Percentiles rank a stretch among this genome's conserved stretches.
phyloP scores from a whole-genome alignment of 2,329 filamentous ascomycete genomes.

The Aspergillus ruber region DNA sequence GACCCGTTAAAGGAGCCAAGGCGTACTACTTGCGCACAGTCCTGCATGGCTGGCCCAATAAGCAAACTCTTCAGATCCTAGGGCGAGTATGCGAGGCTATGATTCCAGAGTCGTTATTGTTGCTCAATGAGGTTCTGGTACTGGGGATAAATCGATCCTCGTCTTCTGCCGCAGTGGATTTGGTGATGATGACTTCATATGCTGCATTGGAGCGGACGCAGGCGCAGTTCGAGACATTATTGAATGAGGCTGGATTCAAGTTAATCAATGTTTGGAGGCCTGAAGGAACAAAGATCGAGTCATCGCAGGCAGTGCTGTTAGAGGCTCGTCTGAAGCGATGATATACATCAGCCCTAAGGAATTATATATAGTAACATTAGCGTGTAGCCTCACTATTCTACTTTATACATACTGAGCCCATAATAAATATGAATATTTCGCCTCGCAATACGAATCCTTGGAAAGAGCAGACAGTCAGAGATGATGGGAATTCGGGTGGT shows the following conservation, averaged over 20 bases:
- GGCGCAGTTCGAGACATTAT: conserved; percentile 14
- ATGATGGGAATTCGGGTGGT: too few species aligned
- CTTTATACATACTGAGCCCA: too few species aligned
- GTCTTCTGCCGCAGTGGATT: conserved; percentile 5
- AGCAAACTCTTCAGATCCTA: conserved; percentile 13
- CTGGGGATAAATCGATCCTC: conserved; percentile 11
- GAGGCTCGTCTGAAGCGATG: too few species aligned
- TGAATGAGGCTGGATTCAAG: conserved; percentile 11
- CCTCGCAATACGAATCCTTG: too few species aligned
- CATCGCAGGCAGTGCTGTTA: too few species aligned
- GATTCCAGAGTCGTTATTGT: conserved; percentile 16
- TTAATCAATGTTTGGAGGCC: not conserved
- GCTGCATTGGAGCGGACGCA: conserved; percentile 14
- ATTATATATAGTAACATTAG: too few species aligned
- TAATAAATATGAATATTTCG: too few species aligned
- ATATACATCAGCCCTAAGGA: too few species aligned
- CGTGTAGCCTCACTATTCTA: too few species aligned
- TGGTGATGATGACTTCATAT: conserved; percentile 14
- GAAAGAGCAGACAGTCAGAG: too few species aligned
- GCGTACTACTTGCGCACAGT: conserved; percentile 19
- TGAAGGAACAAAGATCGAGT: not conserved
- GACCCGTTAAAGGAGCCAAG: conserved; percentile 17
- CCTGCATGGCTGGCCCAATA: conserved; percentile 18
- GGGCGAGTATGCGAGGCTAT: conserved; percentile 12
- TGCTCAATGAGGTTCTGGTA: conserved; percentile 24